These are phyloP conservation scores for Saccharomycopsis phalli DNA, from an alignment of 1,139 yeast species.

Conservation along the genomic window DNA sequence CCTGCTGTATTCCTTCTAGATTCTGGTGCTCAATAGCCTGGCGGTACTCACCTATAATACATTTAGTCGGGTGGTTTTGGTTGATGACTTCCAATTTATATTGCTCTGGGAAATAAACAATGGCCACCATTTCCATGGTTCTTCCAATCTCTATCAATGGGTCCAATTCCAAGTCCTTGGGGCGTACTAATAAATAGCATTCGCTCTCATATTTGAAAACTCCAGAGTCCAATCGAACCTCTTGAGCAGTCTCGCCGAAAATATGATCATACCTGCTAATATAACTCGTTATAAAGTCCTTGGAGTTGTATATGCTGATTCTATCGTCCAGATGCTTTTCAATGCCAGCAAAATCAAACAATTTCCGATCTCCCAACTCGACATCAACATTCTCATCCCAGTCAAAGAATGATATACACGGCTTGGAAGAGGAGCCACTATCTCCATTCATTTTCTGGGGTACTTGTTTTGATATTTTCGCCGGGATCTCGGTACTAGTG, in stretches of 20 bases:
- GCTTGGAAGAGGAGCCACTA: too few species aligned
- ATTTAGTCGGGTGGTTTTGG: constrained; percentile 30
- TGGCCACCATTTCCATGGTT: constrained; percentile 41
- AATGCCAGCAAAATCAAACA: too few species aligned
- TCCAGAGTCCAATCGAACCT: constrained; percentile 24
- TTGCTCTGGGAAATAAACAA: constrained; percentile 35
- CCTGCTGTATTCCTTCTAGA: constrained; percentile 26
- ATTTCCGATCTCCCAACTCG: not conserved
- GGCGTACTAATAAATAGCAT: constrained; percentile 5
- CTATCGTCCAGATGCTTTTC: too few species aligned
- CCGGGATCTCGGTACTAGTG: too few species aligned
- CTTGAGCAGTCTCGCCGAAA: not conserved
- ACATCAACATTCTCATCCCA: too few species aligned
- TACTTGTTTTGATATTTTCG: too few species aligned
- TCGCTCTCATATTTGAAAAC: constrained; percentile 22
- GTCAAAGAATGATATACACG: too few species aligned
- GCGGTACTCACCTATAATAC: constrained; percentile 39
- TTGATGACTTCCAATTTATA: constrained; percentile 29
- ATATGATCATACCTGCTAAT: not conserved
- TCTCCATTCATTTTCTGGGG: too few species aligned
- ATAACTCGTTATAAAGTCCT: not conserved
- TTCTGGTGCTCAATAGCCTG: constrained; percentile 34
- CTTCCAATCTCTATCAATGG: constrained; percentile 68
- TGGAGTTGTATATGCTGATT: too few species aligned
- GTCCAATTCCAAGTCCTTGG: constrained; percentile 39